phyloP scores from a whole-genome alignment of 2,329 filamentous ascomycete genomes.

The Gyromitra esculenta region DNA sequence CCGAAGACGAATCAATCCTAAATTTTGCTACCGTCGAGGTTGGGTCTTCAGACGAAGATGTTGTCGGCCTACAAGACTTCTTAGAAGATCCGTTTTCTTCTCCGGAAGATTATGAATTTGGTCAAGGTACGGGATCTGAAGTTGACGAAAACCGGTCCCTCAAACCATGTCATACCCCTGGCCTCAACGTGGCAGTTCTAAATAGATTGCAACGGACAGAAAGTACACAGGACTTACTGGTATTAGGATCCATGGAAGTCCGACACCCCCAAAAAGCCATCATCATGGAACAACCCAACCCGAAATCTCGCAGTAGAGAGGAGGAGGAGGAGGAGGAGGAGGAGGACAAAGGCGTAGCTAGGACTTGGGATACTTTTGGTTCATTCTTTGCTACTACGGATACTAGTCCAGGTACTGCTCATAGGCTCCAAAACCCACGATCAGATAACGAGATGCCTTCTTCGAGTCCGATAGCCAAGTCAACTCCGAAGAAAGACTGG shows the following conservation, averaged over 20 bases:
- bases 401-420: background rate
- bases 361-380: background rate
- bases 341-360: background rate
- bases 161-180: background rate
- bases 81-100: slow-evolving; percentile 33
- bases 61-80: slow-evolving; percentile 15
- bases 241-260: background rate
- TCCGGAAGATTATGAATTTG: slow-evolving; percentile 1
- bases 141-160: background rate
- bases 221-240: slow-evolving; percentile 28
- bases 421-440: background rate
- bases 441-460: slow-evolving; percentile 32
- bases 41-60: background rate
- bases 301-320: background rate
- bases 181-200: background rate
- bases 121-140: background rate
- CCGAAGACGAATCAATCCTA: background rate
- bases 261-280: background rate
- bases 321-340: slow-evolving; percentile 9
- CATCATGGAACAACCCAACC: background rate
- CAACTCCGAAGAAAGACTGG: slow-evolving; percentile 40
- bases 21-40: background rate
- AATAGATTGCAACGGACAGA: slow-evolving; percentile 19
- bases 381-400: slow-evolving; percentile 7
- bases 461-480: slow-evolving; percentile 42